Evolutionary conservation across 1,284 basidiomycete genomes (phyloP), one percentile per base, ranked within the genome.

Genomic region (Kalmanozyma brasiliensis): DNA sequence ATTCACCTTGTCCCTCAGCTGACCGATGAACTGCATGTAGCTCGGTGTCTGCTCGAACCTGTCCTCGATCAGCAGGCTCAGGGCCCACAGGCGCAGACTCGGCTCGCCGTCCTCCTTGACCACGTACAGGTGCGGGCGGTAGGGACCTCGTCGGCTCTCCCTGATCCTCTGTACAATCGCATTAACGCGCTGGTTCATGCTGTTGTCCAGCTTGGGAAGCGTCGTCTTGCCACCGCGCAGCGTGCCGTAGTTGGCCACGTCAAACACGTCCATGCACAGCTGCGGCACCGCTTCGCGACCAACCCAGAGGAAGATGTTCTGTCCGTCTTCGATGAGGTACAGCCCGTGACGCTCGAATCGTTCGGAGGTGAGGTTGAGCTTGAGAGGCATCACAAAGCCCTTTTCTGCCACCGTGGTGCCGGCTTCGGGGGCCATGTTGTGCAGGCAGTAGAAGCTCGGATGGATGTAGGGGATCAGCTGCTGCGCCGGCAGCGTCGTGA

Each of bases 21-120:
- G 74, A 8, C 73, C 71, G 11, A 94, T 86, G 83, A 93, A 98
- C 83, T 98, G 95, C 78, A 93, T 90, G 84, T 98, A 99, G 82
- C 93, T 95, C 42, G 93, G 93, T 79, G 94, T 86, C 68, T 92
- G 89, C 83, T 98, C 96, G 78, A 93, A 90, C 59, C 96, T 89
- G 84, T 98, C 96, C 84, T 98, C 94, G 76, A 98, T 90, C 76
- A 99, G 87, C 82, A 89, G 87, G 80, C 92, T 94, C 70, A 99
- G 86, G 0, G 95, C 96, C 94, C 94, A 98, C 71, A 93, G 87
- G 60, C 94, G 86, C 80, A 98, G 85, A 23, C 71, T 74, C 44
- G 93, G 92, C 83, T 98, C 96, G 53, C 94, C 95, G 77, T 98
- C 96, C 82, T 96, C 94, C 85, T 98, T 99, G 77, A 98, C 94